Base-by-base conservation (phyloP, 1,284 basidiomycete species). In the Agaricales sp. region DNA sequence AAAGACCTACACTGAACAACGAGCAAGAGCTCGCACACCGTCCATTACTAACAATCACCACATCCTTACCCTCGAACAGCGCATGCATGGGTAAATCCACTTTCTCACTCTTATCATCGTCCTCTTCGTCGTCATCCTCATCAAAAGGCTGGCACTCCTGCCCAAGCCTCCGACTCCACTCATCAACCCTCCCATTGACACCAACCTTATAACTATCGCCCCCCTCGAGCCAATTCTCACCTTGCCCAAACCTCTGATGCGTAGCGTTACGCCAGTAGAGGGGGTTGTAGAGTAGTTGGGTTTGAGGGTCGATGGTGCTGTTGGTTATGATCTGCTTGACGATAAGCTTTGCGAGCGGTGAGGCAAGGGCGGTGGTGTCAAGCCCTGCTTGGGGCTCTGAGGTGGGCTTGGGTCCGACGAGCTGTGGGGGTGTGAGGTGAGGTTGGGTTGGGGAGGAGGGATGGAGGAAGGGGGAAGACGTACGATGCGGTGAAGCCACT, bases 1-100 rank as follows among this genome's bases (percentile, higher is more conserved):
- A 41, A 37, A 24, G 12, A 63, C 63, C 55, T 56, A 78, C 77
- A 51, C 72, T 74, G 62, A 79, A 80, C 26, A 80, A 59, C 3
- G 77, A 73, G 60, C 79, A 80, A n/a, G 78, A 80, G 56, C 75
- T 78, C 2, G 67, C 70, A 54, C 69, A 70, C 68, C 71, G 62
- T 52, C 75, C 77, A 55, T 81, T 80, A 14, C 69, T 73, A 4
- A 80, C 67, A 49, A 81, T 76, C 13, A 67, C 73, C 11, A 78
- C 71, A 52, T 76, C 74, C 55, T 66, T 67, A 4, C 73, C 61
- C 50, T 75, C 68, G 55, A 81, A 81, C 21, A 81, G 61, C n/a
- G 72, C 64, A 26, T 61, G 58, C 54, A 67, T 60, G 37, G 62
- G 58, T 57, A 76, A 77, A 4, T 45, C 44, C 19, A 26, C 21